These are phyloP conservation scores for Claviceps digitariae DNA, from an alignment of 2,329 filamentous ascomycete species.

Conservation along the genomic window DNA sequence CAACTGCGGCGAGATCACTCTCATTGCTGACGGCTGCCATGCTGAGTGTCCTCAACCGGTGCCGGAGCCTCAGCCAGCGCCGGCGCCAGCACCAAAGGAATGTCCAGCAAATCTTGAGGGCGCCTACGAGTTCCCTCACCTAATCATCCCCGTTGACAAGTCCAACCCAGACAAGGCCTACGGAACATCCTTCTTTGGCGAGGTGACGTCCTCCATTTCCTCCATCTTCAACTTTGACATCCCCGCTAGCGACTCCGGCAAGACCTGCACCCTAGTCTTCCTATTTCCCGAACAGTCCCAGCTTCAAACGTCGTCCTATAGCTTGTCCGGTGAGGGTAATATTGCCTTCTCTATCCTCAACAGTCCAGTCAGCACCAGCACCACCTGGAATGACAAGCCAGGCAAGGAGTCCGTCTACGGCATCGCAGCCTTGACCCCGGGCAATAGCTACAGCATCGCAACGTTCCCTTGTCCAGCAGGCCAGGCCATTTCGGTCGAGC, in stretches of 20 bases:
- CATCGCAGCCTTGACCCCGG: constrained; percentile 31
- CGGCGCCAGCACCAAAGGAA: constrained; percentile 4
- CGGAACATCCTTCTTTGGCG: constrained; percentile 43
- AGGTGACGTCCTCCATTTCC: constrained; percentile 36
- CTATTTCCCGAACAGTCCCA: constrained; percentile 42
- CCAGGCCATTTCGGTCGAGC: constrained; percentile 35
- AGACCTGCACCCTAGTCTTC: constrained; percentile 52
- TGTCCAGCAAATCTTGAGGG: constrained; percentile 32
- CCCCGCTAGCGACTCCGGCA: constrained; percentile 35
- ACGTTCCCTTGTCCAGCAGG: constrained; percentile 42
- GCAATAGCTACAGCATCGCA: constrained; percentile 38
- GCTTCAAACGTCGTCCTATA: constrained; percentile 46
- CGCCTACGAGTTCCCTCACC: constrained; percentile 42
- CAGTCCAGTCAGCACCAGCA: constrained; percentile 29
- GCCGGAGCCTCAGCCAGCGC: constrained; percentile 7
- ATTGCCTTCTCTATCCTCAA: constrained; percentile 39
- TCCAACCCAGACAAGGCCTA: constrained; percentile 34
- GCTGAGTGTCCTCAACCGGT: constrained; percentile 1
- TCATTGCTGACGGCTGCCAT: constrained; percentile 27
- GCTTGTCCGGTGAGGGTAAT: constrained; percentile 31
- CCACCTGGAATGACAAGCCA: constrained; percentile 39
- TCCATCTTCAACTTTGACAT: constrained; percentile 61
- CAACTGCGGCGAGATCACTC: constrained; percentile 35
- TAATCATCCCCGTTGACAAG: constrained; percentile 48
- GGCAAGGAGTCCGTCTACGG: constrained; percentile 29